Conservation (phyloP, 2,329 filamentous ascomycete species). For the Trichoderma sp. region DNA sequence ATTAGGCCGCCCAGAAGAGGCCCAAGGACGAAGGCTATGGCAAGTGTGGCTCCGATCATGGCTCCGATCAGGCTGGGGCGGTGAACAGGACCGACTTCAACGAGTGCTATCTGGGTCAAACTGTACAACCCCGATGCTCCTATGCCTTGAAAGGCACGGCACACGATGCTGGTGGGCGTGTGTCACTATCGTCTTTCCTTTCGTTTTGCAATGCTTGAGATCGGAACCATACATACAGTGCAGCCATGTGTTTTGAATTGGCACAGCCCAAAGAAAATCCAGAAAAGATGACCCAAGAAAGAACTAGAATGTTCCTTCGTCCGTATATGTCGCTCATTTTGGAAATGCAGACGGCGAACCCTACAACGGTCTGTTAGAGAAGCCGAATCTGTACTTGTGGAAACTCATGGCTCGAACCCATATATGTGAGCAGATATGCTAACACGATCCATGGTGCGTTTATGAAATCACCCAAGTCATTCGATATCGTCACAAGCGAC, state of each 20-base stretch:
- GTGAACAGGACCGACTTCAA: conserved; percentile 53
- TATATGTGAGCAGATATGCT: conserved; percentile 55
- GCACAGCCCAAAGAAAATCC: conserved; percentile 54
- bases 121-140: conserved; percentile 62
- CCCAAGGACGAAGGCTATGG: conserved; percentile 56
- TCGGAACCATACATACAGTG: conserved; percentile 42
- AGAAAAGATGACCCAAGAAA: conserved; percentile 54
- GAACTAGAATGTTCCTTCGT: conserved; percentile 46
- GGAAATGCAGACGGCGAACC: conserved; percentile 56
- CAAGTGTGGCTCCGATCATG: conserved; percentile 53
- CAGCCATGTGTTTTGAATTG: conserved; percentile 47
- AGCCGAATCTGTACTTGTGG: conserved; percentile 11
- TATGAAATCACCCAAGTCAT: conserved; percentile 49
- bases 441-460: conserved; percentile 55
- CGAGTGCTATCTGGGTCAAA: conserved; percentile 54
- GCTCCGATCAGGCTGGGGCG: conserved; percentile 53
- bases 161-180: conserved; percentile 48
- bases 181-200: neutral
- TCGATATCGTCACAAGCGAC: conserved; percentile 54
- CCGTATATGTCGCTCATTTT: conserved; percentile 59
- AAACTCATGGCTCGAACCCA: conserved; percentile 38
- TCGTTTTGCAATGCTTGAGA: neutral
- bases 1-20: conserved; percentile 57
- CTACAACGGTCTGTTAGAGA: conserved; percentile 28
- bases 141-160: conserved; percentile 57